Percentiles rank a stretch among this genome's conserved stretches.
phyloP scores from a whole-genome alignment of 345 rosid genomes.

The Microthlaspi erraticum region DNA sequence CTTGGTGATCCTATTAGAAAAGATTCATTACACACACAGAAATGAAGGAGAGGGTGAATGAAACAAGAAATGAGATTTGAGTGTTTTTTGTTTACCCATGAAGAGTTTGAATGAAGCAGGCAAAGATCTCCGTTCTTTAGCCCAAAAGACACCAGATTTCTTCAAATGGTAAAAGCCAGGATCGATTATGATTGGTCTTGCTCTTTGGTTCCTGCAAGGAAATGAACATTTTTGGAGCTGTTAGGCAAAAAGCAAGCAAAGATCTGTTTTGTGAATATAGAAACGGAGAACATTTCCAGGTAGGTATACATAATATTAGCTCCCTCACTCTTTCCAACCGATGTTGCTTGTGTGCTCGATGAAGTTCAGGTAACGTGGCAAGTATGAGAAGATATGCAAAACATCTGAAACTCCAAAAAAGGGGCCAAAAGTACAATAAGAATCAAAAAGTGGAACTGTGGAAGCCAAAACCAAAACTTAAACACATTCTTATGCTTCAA shows the following conservation, averaged over 20 bases:
- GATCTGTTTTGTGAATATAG: not conserved
- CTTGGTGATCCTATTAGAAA: slow-evolving; percentile 72
- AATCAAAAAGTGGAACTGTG: not conserved
- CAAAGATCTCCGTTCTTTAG: slow-evolving; percentile 80
- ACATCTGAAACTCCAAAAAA: slow-evolving; percentile 67
- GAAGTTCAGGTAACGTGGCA: slow-evolving; percentile 92
- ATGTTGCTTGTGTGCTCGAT: slow-evolving; percentile 90
- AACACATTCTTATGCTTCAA: not conserved
- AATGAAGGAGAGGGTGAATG: slow-evolving; percentile 18
- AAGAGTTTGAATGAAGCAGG: slow-evolving; percentile 93
- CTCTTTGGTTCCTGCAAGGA: slow-evolving; percentile 68
- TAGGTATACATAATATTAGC: slow-evolving; percentile 40
- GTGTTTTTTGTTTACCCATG: slow-evolving; percentile 54
- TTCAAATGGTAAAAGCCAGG: slow-evolving; percentile 87
- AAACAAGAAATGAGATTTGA: not conserved
- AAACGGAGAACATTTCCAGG: slow-evolving; percentile 23
- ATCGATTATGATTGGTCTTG: slow-evolving; percentile 86
- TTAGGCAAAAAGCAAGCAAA: slow-evolving; percentile 7
- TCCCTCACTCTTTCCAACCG: slow-evolving; percentile 96
- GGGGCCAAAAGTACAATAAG: slow-evolving; percentile 14
- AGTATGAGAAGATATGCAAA: slow-evolving; percentile 83
- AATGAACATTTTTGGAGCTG: not conserved
- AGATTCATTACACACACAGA: not conserved
- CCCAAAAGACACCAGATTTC: slow-evolving; percentile 87
- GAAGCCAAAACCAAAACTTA: not conserved